Conservation (phyloP, 2,329 filamentous ascomycete species). For the Claviceps sp. region DNA sequence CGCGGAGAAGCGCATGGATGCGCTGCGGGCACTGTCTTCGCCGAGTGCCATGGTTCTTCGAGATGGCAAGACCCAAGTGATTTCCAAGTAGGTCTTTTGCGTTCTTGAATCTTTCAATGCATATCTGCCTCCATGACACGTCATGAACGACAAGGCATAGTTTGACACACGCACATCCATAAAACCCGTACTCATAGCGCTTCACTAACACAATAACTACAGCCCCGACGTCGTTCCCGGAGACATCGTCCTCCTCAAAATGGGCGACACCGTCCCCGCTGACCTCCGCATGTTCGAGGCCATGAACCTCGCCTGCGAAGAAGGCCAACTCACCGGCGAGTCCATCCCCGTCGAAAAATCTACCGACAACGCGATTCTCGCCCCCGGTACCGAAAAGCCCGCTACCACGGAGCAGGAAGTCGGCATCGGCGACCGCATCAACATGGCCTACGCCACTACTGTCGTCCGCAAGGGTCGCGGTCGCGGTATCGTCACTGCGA, state of each 20-base stretch:
- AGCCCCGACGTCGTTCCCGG: conserved; percentile 56
- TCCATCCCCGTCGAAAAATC: conserved; percentile 59
- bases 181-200: background rate
- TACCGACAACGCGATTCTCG: conserved; percentile 32
- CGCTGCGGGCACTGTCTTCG: conserved; percentile 45
- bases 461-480: conserved; percentile 61
- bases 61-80: conserved; percentile 42
- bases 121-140: too few relatives aligned
- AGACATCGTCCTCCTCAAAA: conserved; percentile 53
- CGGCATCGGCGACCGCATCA: conserved; percentile 57
- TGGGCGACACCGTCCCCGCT: conserved; percentile 62
- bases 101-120: background rate
- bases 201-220: background rate
- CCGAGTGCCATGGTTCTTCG: conserved; percentile 50
- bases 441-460: conserved; percentile 64
- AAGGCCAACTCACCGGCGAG: conserved; percentile 65
- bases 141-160: too few relatives aligned
- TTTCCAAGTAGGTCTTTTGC: conserved; percentile 36
- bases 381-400: conserved; percentile 31
- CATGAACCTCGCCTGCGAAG: conserved; percentile 71
- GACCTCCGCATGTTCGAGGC: conserved; percentile 57
- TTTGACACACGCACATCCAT: background rate
- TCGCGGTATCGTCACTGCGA: conserved; percentile 57
- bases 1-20: conserved; percentile 55
- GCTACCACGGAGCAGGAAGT: conserved; percentile 35